Evolutionary conservation across 805 yeast genomes (phyloP), one percentile per base, ranked within the genome.

Genomic region (Kregervanrija delftensis): DNA sequence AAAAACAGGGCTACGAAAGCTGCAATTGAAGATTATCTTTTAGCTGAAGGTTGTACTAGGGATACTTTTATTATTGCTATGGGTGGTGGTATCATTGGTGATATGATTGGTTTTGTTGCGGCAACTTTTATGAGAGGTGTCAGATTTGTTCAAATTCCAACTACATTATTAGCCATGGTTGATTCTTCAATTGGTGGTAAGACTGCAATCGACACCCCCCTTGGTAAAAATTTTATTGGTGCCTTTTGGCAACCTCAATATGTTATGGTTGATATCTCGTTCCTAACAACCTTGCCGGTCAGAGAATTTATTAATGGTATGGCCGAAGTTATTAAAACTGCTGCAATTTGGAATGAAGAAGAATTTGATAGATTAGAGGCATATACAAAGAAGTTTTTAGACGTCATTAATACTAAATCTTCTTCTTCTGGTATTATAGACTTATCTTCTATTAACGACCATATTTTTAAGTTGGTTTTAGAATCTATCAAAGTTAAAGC

Each of bases 61-160:
- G 99, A 93, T 63, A 89, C 98, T 3, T 87, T 93, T 22, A 81
- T 93, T 46, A 67, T 93, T 40, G 99, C 99, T 8, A 79, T 93
- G 48, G 99, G 99, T 49, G 99, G 99, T 53, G 99, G 99, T 56
- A 95, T 93, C 42, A 91, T 93, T 64, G 99, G 99, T 48, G 99
- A 93, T 61, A 91, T 93, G 99, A 86, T 91, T 53, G 99, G 99
- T 4, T 93, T 80, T 62, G 98, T 93, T 36, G 99, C 99, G n/a
- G 91, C 99, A 31, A 93, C 99, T 2, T 93, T 93, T 64, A 93
- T 93, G 99, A 78, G 99, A 62, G 99, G 99, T 46, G 95, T 93
- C 8, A 76, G 96, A 50, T 88, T 89, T 46, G 82, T 89, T 37
- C 99, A 93, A 65, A 74, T 93, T 30, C 99, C 99, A 45, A 93